A percentile compares a stretch with the other conserved stretches of the same genome.
phyloP scores from a whole-genome alignment of 768 basidiomycete genomes.

The Clathrus columnatus region DNA sequence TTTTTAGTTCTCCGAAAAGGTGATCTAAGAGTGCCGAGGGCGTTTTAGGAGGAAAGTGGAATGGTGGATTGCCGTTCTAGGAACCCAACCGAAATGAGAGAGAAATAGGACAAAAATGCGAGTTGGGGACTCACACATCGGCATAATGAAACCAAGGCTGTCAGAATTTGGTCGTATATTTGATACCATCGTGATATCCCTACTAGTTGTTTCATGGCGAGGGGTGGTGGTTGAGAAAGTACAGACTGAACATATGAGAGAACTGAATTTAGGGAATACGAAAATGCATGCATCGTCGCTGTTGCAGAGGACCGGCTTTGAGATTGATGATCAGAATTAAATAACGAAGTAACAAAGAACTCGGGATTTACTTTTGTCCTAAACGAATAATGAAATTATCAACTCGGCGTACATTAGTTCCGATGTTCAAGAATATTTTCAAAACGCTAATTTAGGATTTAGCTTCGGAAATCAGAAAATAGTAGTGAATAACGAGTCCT shows the following conservation, averaged over 20 bases:
- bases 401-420: conserved; percentile 56
- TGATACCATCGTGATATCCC: conserved; percentile 41
- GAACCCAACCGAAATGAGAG: neutral
- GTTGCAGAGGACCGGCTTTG: conserved; percentile 36
- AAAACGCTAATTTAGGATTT: conserved; percentile 35
- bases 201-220: conserved; percentile 1
- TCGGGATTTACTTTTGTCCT: conserved; percentile 37
- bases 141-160: conserved; percentile 49
- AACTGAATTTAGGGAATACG: conserved; percentile 51
- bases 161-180: conserved; percentile 38
- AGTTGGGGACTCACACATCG: conserved; percentile 35
- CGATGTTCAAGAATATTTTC: conserved; percentile 57
- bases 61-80: conserved; percentile 27
- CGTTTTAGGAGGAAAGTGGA: conserved; percentile 27
- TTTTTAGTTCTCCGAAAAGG: conserved; percentile 49
- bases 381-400: conserved; percentile 43
- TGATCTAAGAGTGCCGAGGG: conserved; percentile 47
- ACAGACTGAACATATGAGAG: conserved; percentile 41
- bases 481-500: conserved; percentile 1
- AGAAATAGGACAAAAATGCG: neutral
- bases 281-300: conserved; percentile 56
- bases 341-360: conserved; percentile 3
- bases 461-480: neutral
- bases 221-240: conserved; percentile 22
- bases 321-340: neutral